Conservation (phyloP, 495 filamentous ascomycete species). For the Xylaria longipes region DNA sequence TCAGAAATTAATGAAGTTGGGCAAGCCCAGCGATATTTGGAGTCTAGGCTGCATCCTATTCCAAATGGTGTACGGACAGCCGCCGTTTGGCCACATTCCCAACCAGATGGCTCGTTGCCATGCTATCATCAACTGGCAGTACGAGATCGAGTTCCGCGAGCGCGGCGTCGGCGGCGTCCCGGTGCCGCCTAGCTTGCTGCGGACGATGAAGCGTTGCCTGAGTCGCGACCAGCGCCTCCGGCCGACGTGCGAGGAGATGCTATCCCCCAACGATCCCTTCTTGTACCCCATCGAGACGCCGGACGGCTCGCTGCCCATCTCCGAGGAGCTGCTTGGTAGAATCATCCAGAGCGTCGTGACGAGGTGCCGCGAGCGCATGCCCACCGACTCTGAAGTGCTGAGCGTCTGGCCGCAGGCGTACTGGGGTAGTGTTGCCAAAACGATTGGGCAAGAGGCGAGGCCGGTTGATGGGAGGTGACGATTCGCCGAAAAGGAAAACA, state of each 20-base stretch:
- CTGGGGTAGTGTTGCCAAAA: slow-evolving; percentile 60
- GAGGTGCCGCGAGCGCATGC: slow-evolving; percentile 71
- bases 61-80: slow-evolving; percentile 94
- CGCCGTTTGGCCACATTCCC: slow-evolving; percentile 89
- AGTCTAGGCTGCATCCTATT: slow-evolving; percentile 94
- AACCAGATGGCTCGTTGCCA: slow-evolving; percentile 76
- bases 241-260: slow-evolving; percentile 78
- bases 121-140: slow-evolving; percentile 88
- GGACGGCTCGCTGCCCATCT: slow-evolving; percentile 72
- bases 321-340: slow-evolving; percentile 74
- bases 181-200: slow-evolving; percentile 72
- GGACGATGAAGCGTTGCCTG: slow-evolving; percentile 80
- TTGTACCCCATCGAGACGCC: slow-evolving; percentile 71
- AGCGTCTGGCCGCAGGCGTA: slow-evolving; percentile 68
- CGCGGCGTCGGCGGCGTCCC: slow-evolving; percentile 73
- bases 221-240: slow-evolving; percentile 77
- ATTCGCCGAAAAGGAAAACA: background rate
- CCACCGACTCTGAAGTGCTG: slow-evolving; percentile 72
- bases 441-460: slow-evolving; percentile 34
- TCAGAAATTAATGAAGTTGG: slow-evolving; percentile 89
- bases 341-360: slow-evolving; percentile 80
- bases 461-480: slow-evolving; percentile 5
- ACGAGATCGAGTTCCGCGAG: slow-evolving; percentile 81
- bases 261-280: slow-evolving; percentile 76
- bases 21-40: slow-evolving; percentile 96